These are phyloP conservation scores for Kwoniella dejecticola DNA, from an alignment of 768 basidiomycete species.

Conservation along the genomic window DNA sequence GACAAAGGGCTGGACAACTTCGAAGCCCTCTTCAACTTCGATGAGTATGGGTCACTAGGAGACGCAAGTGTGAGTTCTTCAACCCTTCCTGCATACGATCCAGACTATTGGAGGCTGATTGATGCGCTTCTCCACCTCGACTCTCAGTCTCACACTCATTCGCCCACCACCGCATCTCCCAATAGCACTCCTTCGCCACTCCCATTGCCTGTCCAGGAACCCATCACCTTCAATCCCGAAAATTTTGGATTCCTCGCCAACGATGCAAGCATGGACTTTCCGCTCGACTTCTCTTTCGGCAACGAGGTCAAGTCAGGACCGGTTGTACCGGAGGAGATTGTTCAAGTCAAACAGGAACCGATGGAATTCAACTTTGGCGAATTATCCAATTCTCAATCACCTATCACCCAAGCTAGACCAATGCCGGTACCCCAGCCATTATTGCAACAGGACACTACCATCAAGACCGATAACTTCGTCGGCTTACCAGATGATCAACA, in stretches of 20 bases:
- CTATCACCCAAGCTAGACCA: conserved; percentile 17
- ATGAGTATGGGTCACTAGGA: conserved; percentile 33
- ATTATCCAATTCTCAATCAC: conserved; percentile 17
- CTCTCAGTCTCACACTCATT: conserved; percentile 36
- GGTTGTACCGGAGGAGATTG: conserved; percentile 6
- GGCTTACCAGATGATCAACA: conserved; percentile 45
- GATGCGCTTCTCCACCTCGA: conserved; percentile 4
- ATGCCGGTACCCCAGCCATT: conserved; percentile 8
- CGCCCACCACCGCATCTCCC: conserved; percentile 41
- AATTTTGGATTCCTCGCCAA: conserved; percentile 21
- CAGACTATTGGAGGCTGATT: conserved; percentile 14
- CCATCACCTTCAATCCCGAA: conserved; percentile 16
- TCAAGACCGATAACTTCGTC: conserved; percentile 10
- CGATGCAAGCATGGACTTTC: conserved; percentile 24
- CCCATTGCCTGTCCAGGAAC: conserved; percentile 16
- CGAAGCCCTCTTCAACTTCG: conserved; percentile 45
- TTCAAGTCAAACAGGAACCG: conserved; percentile 43
- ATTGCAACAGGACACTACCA: conserved; percentile 5
- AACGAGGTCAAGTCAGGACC: conserved; percentile 13
- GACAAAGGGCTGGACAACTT: conserved; percentile 22
- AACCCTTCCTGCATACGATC: not conserved
- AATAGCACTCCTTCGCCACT: conserved; percentile 46
- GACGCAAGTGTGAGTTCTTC: conserved; percentile 21
- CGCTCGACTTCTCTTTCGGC: conserved; percentile 24
- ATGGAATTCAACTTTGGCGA: conserved; percentile 33